Conservation (phyloP, 1,284 basidiomycete species). For the Ceraceosorus guamensis region DNA sequence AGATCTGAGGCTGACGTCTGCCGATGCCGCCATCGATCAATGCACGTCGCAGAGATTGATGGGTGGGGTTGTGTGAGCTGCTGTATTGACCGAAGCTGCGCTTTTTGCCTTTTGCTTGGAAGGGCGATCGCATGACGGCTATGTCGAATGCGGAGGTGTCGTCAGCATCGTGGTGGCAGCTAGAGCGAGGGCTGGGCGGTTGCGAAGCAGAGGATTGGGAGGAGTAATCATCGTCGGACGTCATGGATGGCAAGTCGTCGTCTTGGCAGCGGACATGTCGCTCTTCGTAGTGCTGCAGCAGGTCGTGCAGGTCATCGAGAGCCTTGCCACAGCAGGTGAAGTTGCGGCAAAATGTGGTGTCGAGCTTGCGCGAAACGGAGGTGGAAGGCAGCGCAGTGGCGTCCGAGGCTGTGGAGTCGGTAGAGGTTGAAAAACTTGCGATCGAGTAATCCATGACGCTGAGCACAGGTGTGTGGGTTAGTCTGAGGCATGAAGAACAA, state of each 20-base stretch:
- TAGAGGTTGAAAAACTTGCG: constrained; percentile 37
- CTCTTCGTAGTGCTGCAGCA: constrained; percentile 48
- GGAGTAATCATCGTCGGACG: constrained; percentile 37
- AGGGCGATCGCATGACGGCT: constrained; percentile 12
- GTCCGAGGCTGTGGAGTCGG: constrained; percentile 43
- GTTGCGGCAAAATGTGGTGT: constrained; percentile 47
- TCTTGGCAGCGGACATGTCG: constrained; percentile 46
- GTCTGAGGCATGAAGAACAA: not conserved
- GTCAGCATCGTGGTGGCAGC: constrained; percentile 18
- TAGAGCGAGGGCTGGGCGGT: constrained; percentile 33
- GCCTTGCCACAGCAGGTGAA: constrained; percentile 45
- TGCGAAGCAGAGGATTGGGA: constrained; percentile 31
- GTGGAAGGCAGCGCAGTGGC: constrained; percentile 38
- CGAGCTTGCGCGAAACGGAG: constrained; percentile 23
- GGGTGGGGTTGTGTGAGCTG: constrained; percentile 16
- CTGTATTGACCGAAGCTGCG: constrained; percentile 41
- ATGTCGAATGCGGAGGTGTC: constrained; percentile 38
- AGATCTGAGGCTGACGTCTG: constrained; percentile 33
- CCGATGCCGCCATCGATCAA: constrained; percentile 44
- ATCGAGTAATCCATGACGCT: constrained; percentile 47
- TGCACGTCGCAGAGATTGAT: constrained; percentile 42
- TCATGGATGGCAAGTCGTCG: constrained; percentile 39
- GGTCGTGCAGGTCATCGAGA: constrained; percentile 45
- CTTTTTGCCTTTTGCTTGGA: constrained; percentile 38
- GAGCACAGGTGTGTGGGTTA: not conserved